Base-by-base conservation (phyloP, 768 basidiomycete species). In the Fomitopsis pulvina region DNA sequence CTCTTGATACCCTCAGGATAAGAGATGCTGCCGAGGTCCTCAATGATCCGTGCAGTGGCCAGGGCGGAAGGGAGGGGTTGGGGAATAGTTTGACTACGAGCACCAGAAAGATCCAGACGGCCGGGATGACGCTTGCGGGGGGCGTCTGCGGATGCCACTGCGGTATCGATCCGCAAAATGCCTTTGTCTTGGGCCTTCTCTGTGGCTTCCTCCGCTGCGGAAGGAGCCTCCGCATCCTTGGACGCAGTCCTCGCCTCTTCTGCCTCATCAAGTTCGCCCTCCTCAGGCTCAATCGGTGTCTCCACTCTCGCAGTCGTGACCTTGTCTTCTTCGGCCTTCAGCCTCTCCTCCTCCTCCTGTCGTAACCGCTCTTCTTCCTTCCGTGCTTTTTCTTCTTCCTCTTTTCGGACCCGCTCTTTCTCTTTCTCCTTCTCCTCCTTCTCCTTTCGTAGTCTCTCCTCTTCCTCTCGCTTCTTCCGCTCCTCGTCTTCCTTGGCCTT, bases 1-100 rank as follows among this genome's bases (percentile, higher is more conserved):
- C 92, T 88, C 63, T 74, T 75, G 64, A 92, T 79, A 41, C 86
- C 83, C 48, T 85, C 84, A 6, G 94, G 92, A 63, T 97, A 97
- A 21, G 77, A 68, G 38, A 97, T 76, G 41, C 78, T 70, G 28
- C 74, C 74, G 41, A 98, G 78, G 66, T 95, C 86, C 44, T 87
- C 83, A 56, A 99, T 95, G 54, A 82, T 79, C 46, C 84, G 80
- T 30, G 95, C 95, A 9, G 89, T 85, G 12, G 83, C 80, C 38
- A 97, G 71, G 0, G 85, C 81, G 44, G 83, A 85, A 16, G 78
- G 79, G 48, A 78, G 75, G 37, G 79, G 64, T 6, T 71, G 65
- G 20, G 76, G 60, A 41, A 72, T 61, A 29, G 60, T 61, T 37
- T 71, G 62, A 51, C 64, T 71, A 60, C 72, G 76, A 8, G 83